Percentiles rank a stretch among this genome's conserved stretches.
phyloP scores from a whole-genome alignment of 75 land plant species.

The Gnetum montanum region DNA sequence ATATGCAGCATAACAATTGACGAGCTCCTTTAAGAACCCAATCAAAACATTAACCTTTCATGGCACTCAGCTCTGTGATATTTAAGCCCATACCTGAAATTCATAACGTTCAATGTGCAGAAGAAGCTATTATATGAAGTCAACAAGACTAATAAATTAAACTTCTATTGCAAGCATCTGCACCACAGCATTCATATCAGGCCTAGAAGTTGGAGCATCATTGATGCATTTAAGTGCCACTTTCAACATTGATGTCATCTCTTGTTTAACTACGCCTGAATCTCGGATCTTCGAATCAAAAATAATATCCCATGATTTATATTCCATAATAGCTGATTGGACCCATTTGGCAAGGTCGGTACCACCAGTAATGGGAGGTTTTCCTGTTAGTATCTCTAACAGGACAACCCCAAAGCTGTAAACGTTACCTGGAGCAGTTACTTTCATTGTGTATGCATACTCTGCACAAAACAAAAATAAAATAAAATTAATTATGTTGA shows the following conservation, averaged over 20 bases:
- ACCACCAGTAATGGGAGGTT: slow-evolving; percentile 45
- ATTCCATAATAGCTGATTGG: slow-evolving; percentile 18
- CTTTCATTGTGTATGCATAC: slow-evolving; percentile 79
- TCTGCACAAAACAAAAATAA: slow-evolving; percentile 32
- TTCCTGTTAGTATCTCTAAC: slow-evolving; percentile 67
- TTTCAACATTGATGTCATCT: slow-evolving; percentile 59
- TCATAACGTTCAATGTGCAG: no score
- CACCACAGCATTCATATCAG: slow-evolving; percentile 51
- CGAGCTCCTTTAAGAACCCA: no score
- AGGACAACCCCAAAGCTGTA: slow-evolving; percentile 74
- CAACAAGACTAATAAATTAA: no score
- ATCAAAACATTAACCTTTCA: no score
- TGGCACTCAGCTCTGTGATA: no score
- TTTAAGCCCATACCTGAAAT: no score
- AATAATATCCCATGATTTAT: slow-evolving; percentile 35
- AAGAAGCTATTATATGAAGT: no score
- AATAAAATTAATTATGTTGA: no score
- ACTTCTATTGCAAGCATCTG: slow-evolving; percentile 29
- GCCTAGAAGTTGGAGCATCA: slow-evolving; percentile 39
- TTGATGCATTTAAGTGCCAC: slow-evolving; percentile 50
- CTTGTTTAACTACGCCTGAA: slow-evolving; percentile 24
- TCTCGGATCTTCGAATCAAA: slow-evolving; percentile 40
- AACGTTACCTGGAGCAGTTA: slow-evolving; percentile 57
- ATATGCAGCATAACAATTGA: no score
- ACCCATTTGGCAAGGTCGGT: slow-evolving; percentile 62